Conservation (phyloP, 345 rosid genomes). For the Aethionema arabicum region DNA sequence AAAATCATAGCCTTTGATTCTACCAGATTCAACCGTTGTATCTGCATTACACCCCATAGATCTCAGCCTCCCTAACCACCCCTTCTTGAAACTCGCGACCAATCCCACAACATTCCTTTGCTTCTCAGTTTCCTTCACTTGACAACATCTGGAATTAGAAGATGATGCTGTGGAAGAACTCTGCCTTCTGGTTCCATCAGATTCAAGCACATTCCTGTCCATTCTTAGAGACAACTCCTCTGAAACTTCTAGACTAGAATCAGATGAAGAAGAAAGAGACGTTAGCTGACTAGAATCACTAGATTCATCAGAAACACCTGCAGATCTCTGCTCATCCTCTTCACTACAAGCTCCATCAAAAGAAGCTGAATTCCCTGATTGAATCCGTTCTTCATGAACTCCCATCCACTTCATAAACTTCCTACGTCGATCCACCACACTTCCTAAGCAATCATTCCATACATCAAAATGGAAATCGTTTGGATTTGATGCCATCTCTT, state of each 20-base stretch:
- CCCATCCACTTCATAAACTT: slow-evolving; percentile 57
- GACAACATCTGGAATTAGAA: slow-evolving; percentile 29
- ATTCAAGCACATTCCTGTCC: slow-evolving; percentile 28
- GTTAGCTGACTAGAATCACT: slow-evolving; percentile 41
- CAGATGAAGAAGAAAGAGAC: slow-evolving; percentile 37
- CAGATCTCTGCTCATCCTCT: slow-evolving; percentile 55
- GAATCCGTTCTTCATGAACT: slow-evolving; percentile 30
- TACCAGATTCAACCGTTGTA: slow-evolving; percentile 35
- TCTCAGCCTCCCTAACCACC: slow-evolving; percentile 67
- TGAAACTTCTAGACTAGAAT: slow-evolving; percentile 40
- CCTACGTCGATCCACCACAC: slow-evolving; percentile 46
- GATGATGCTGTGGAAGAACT: slow-evolving; percentile 45
- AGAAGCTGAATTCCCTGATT: slow-evolving; percentile 14
- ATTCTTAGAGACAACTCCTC: slow-evolving; percentile 38
- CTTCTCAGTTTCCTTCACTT: slow-evolving; percentile 37
- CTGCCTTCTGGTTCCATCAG: slow-evolving; percentile 34
- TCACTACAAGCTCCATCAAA: slow-evolving; percentile 40
- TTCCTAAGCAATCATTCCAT: slow-evolving; percentile 48
- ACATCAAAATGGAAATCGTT: slow-evolving; percentile 35
- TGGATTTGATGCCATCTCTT: slow-evolving; percentile 49
- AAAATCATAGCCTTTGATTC: slow-evolving; percentile 32
- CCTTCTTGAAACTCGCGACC: slow-evolving; percentile 44
- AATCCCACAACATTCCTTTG: slow-evolving; percentile 27
- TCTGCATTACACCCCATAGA: slow-evolving; percentile 56
- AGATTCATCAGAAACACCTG: slow-evolving; percentile 42